These are phyloP conservation scores for Metschnikowia cubensis DNA, from an alignment of 805 yeast species.

Conservation along the genomic window DNA sequence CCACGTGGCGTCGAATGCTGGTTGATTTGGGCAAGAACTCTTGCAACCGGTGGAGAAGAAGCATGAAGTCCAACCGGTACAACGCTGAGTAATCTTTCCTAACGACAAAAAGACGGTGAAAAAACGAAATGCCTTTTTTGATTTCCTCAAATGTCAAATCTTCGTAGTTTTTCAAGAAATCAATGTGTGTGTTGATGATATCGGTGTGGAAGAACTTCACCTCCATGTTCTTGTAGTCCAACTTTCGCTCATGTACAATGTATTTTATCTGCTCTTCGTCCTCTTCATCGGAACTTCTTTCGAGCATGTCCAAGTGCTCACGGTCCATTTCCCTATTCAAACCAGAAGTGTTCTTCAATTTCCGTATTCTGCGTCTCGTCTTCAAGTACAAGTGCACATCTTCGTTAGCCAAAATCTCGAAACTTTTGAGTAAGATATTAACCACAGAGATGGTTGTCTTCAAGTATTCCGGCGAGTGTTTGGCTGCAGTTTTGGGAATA, in stretches of 20 bases:
- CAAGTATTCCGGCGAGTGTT: constrained; percentile 60
- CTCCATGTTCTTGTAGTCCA: constrained; percentile 40
- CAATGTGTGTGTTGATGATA: constrained; percentile 63
- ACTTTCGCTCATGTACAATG: constrained; percentile 43
- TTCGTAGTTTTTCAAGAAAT: constrained; percentile 53
- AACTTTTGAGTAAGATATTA: constrained; percentile 58
- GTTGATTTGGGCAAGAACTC: constrained; percentile 46
- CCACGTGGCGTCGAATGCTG: constrained; percentile 53
- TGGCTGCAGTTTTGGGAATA: constrained; percentile 61
- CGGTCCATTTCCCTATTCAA: constrained; percentile 17
- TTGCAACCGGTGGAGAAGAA: constrained; percentile 46
- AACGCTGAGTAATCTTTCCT: constrained; percentile 56
- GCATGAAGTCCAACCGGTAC: constrained; percentile 71
- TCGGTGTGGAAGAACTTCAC: constrained; percentile 52
- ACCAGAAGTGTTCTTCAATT: constrained; percentile 23
- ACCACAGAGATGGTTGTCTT: constrained; percentile 60
- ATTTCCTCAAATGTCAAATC: constrained; percentile 61
- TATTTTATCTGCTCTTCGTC: constrained; percentile 30
- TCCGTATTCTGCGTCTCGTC: constrained; percentile 38
- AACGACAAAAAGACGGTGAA: constrained; percentile 63
- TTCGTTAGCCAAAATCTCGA: constrained; percentile 62
- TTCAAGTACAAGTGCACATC: constrained; percentile 48
- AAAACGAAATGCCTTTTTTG: constrained; percentile 60
- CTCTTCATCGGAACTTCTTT: constrained; percentile 23
- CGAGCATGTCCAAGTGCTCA: constrained; percentile 17